These are phyloP conservation scores for Ophiostoma perfectum DNA, from an alignment of 2,329 filamentous ascomycete species.

Conservation along the genomic window DNA sequence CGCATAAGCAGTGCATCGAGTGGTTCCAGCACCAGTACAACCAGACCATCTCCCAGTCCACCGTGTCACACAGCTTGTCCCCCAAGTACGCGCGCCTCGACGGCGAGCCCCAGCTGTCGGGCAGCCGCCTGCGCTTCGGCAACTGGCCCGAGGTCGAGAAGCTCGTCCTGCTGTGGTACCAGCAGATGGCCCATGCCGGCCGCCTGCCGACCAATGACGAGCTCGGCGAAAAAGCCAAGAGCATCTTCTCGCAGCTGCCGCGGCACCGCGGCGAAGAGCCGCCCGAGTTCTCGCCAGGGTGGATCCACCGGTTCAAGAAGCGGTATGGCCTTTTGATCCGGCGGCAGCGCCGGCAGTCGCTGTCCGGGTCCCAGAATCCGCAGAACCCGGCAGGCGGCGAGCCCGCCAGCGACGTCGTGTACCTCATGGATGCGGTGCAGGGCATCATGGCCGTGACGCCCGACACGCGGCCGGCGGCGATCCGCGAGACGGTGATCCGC, in stretches of 20 bases:
- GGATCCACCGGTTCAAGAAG: constrained; percentile 62
- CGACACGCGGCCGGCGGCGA: constrained; percentile 55
- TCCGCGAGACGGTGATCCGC: constrained; percentile 53
- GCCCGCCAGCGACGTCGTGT: constrained; percentile 52
- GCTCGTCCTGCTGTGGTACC: constrained; percentile 52
- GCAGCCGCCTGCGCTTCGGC: constrained; percentile 56
- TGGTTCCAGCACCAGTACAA: constrained; percentile 56
- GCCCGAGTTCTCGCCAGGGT: constrained; percentile 58
- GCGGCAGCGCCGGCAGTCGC: constrained; percentile 37
- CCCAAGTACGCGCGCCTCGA: constrained; percentile 59
- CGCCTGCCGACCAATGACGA: constrained; percentile 58
- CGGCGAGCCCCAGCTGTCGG: constrained; percentile 56
- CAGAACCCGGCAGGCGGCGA: constrained; percentile 25
- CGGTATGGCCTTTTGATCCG: constrained; percentile 54
- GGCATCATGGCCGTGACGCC: constrained; percentile 53
- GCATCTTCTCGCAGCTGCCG: constrained; percentile 53
- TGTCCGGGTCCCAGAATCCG: constrained; percentile 26
- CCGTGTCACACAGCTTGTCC: constrained; percentile 57
- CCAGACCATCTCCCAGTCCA: constrained; percentile 58
- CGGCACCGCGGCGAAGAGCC: constrained; percentile 56
- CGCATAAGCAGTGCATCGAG: constrained; percentile 58
- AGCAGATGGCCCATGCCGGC: constrained; percentile 47
- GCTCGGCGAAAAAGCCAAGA: constrained; percentile 56
- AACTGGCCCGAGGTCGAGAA: constrained; percentile 58
- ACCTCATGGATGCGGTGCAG: constrained; percentile 56